phyloP scores from a whole-genome alignment of 805 yeast genomes.

The Clavispora carvajalis region DNA sequence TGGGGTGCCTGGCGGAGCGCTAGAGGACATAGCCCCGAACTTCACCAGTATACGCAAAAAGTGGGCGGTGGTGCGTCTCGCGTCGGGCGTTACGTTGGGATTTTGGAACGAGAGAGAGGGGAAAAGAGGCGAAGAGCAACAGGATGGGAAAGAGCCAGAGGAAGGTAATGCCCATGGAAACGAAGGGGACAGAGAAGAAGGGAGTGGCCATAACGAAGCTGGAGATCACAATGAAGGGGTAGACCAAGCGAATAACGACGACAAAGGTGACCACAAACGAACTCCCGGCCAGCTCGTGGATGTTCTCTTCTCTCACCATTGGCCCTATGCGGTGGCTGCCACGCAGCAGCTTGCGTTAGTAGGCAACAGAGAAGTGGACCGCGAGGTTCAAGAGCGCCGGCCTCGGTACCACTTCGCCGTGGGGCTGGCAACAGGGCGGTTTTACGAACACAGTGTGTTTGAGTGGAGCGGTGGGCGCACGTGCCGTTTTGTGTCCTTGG shows the following conservation, averaged over 20 bases:
- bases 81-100: conserved; percentile 45
- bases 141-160: too few species aligned
- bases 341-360: conserved; percentile 39
- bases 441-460: conserved; percentile 54
- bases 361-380: conserved; percentile 44
- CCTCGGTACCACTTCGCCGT: conserved; percentile 69
- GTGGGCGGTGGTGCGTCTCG: conserved; percentile 27
- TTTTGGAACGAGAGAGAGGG: conserved; percentile 28
- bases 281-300: conserved; percentile 42
- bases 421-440: conserved; percentile 45
- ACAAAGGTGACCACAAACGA: too few species aligned
- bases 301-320: conserved; percentile 51
- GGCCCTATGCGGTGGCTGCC: conserved; percentile 53
- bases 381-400: conserved; percentile 34
- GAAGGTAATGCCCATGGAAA: too few species aligned
- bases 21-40: conserved; percentile 19
- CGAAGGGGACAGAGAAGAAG: too few species aligned
- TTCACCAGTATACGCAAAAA: conserved; percentile 31
- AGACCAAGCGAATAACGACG: too few species aligned
- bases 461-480: conserved; percentile 44
- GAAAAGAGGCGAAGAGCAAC: conserved; percentile 7
- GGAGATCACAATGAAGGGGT: too few species aligned
- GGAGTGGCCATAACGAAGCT: conserved; percentile 11
- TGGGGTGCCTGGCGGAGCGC: conserved; percentile 18
- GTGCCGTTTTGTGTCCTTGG: conserved; percentile 65